Conservation (phyloP, 495 filamentous ascomycete species). For the Aspergillus saccharolyticus region DNA sequence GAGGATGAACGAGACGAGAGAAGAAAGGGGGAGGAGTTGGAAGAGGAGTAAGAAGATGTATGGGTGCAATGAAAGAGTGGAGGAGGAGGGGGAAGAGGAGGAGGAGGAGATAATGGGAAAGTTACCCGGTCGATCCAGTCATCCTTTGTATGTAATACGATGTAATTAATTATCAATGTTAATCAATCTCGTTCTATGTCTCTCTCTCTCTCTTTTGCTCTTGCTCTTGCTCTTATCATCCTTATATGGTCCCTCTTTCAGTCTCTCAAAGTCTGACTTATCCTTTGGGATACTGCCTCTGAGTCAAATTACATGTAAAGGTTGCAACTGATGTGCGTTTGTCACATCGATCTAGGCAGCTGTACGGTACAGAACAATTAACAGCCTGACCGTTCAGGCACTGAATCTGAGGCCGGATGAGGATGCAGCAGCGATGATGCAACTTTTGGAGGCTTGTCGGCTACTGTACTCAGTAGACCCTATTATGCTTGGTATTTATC, state of each 20-base stretch:
- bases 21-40: constrained; percentile 6
- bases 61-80: neutral
- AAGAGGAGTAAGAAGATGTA: neutral
- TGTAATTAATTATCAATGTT: too few species aligned
- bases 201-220: neutral
- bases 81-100: neutral
- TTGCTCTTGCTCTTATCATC: too few species aligned
- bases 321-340: too few species aligned
- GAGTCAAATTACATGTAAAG: too few species aligned
- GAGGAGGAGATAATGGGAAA: neutral
- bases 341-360: too few species aligned
- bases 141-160: neutral
- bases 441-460: too few species aligned
- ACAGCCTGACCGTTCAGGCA: neutral
- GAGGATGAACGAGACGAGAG: neutral
- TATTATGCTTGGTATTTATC: too few species aligned
- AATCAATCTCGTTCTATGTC: neutral
- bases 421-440: neutral
- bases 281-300: too few species aligned
- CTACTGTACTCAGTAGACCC: too few species aligned
- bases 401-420: neutral
- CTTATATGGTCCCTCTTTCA: too few species aligned
- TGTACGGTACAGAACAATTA: neutral
- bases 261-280: too few species aligned
- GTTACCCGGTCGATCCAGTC: neutral